phyloP scores from a whole-genome alignment of 495 filamentous ascomycete species.

The Letharia columbiana region DNA sequence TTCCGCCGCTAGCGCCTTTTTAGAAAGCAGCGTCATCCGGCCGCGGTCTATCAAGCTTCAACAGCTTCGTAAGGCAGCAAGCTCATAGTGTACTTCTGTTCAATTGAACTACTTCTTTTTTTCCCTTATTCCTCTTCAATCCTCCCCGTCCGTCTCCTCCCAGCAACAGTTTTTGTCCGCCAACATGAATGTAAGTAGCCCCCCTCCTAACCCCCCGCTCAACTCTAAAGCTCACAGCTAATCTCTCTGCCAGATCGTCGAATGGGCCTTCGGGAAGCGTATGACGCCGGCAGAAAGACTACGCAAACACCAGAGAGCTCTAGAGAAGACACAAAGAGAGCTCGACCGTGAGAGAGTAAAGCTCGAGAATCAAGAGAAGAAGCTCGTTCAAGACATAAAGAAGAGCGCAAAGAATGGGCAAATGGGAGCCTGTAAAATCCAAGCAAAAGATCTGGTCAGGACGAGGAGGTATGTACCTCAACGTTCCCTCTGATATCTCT shows the following conservation, averaged over 20 bases:
- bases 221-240: slow-evolving; percentile 20
- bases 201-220: slow-evolving; percentile 14
- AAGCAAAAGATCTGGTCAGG: slow-evolving; percentile 91
- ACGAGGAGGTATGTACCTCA: slow-evolving; percentile 59
- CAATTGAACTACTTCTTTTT: slow-evolving; percentile 12
- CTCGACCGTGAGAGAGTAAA: slow-evolving; percentile 89
- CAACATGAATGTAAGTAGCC: slow-evolving; percentile 53
- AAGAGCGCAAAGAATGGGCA: slow-evolving; percentile 96
- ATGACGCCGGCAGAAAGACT: slow-evolving; percentile 95
- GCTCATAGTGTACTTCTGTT: neutral
- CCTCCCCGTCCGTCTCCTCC: neutral
- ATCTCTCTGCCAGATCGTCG: slow-evolving; percentile 57
- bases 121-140: neutral
- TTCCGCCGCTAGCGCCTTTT: neutral
- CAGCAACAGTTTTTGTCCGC: neutral
- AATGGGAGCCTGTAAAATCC: slow-evolving; percentile 91
- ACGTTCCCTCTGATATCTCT: too few species aligned
- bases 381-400: slow-evolving; percentile 88
- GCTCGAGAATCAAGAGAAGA: slow-evolving; percentile 97
- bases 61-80: slow-evolving; percentile 13
- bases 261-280: slow-evolving; percentile 98
- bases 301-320: slow-evolving; percentile 90
- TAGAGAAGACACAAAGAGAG: slow-evolving; percentile 95
- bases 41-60: slow-evolving; percentile 3
- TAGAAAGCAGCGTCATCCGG: slow-evolving; percentile 9